These are phyloP conservation scores for Stygiomarasmius scandens DNA, from an alignment of 1,284 basidiomycete species.

Conservation along the genomic window DNA sequence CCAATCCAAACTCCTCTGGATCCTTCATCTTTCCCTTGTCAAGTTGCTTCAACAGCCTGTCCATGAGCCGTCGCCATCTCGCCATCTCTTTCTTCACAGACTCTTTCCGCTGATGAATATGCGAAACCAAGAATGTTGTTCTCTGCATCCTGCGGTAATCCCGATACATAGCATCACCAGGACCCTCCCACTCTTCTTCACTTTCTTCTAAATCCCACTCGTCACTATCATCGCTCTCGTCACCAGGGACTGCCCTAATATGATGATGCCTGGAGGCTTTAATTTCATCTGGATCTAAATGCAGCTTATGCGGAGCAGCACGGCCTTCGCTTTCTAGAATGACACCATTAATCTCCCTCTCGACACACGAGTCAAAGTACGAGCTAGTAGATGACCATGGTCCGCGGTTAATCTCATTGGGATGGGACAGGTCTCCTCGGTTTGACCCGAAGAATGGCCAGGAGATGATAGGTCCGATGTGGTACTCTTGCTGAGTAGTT, in stretches of 20 bases:
- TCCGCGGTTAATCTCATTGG: conserved; percentile 71
- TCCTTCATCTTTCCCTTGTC: conserved; percentile 23
- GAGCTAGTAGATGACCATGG: conserved; percentile 64
- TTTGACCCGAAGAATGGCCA: conserved; percentile 87
- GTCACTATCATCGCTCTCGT: conserved; percentile 69
- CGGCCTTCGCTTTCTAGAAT: conserved; percentile 74
- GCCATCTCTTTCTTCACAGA: conserved; percentile 67
- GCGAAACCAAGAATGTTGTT: conserved; percentile 72
- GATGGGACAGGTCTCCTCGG: conserved; percentile 69
- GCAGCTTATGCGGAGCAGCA: conserved; percentile 69
- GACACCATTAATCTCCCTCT: conserved; percentile 69
- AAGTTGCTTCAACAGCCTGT: conserved; percentile 41
- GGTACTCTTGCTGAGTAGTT: conserved; percentile 41
- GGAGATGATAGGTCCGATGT: conserved; percentile 78
- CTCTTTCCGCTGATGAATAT: conserved; percentile 63
- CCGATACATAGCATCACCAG: conserved; percentile 72
- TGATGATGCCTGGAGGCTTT: conserved; percentile 68
- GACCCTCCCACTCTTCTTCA: conserved; percentile 74
- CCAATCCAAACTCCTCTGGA: conserved; percentile 64
- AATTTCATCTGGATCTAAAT: conserved; percentile 78
- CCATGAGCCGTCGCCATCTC: conserved; percentile 69
- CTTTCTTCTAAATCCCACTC: conserved; percentile 77
- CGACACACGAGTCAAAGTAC: conserved; percentile 66
- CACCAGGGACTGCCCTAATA: conserved; percentile 63
- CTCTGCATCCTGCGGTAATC: conserved; percentile 80